These are phyloP conservation scores for Lecanicillium sp. DNA, from an alignment of 2,329 filamentous ascomycete species.

Conservation along the genomic window DNA sequence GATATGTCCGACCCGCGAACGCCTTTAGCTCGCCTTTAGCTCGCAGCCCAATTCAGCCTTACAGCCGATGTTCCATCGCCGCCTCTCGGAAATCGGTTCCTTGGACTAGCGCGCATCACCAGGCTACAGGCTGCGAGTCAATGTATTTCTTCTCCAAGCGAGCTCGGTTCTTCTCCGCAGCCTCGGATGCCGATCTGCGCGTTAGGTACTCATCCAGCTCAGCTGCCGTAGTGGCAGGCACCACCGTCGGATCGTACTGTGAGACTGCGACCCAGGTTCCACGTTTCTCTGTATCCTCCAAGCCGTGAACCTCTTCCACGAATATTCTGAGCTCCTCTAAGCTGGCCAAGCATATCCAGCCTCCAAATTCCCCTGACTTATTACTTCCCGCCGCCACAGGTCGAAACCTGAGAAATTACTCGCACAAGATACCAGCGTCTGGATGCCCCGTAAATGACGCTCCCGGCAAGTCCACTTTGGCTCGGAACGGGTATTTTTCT, in stretches of 20 bases:
- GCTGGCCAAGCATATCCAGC: constrained; percentile 6
- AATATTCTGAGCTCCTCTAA: constrained; percentile 2
- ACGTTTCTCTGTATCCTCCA: constrained; percentile 1
- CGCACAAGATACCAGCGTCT: constrained; percentile 1
- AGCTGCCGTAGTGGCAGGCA: constrained; percentile 2
- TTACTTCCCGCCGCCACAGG: constrained; percentile 4
- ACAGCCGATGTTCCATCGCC: too few relatives aligned
- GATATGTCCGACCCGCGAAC: too few relatives aligned
- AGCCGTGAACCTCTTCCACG: constrained; percentile 2
- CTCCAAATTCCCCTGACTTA: background rate
- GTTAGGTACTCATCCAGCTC: constrained; percentile 1
- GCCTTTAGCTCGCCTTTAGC: too few relatives aligned
- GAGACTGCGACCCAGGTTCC: constrained; percentile 1
- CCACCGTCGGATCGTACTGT: constrained; percentile 1
- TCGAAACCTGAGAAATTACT: constrained; percentile 3
- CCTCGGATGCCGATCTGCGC: background rate
- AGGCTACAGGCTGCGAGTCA: too few relatives aligned
- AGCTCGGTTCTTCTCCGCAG: constrained; percentile 3
- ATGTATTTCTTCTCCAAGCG: constrained; percentile 2
- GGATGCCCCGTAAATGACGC: background rate
- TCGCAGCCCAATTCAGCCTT: too few relatives aligned
- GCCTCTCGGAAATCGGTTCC: too few relatives aligned
- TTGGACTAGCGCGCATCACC: too few relatives aligned
- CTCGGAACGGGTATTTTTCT: constrained; percentile 1
- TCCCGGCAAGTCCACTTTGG: constrained; percentile 2